These are phyloP conservation scores for Aspergillus leporis DNA, from an alignment of 495 filamentous ascomycete genomes.

Conservation along the genomic window DNA sequence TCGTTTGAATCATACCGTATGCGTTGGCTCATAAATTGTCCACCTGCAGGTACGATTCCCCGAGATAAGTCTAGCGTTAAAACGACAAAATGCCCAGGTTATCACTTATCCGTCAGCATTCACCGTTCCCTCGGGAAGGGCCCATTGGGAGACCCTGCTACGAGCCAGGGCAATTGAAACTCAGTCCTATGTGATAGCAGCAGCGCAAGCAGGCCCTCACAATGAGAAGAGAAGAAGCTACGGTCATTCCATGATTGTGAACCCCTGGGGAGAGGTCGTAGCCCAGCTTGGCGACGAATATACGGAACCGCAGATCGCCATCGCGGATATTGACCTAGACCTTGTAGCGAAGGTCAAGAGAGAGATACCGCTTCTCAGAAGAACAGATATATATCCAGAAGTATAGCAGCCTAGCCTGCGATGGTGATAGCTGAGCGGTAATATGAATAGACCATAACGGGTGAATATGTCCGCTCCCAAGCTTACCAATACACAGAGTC, in stretches of 20 bases:
- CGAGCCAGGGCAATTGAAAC: slow-evolving; percentile 86
- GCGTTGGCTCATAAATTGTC: not conserved
- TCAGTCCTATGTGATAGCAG: slow-evolving; percentile 82
- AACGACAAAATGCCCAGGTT: slow-evolving; percentile 67
- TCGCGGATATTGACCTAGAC: slow-evolving; percentile 52
- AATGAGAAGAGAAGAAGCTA: slow-evolving; percentile 81
- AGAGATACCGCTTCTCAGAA: slow-evolving; percentile 64
- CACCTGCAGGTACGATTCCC: slow-evolving; percentile 68
- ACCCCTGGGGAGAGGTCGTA: slow-evolving; percentile 83
- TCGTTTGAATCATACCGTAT: not conserved
- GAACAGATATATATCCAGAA: slow-evolving; percentile 64
- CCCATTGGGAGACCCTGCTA: slow-evolving; percentile 82
- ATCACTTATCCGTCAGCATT: slow-evolving; percentile 91
- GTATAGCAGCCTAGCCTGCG: slow-evolving; percentile 32
- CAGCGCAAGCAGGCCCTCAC: slow-evolving; percentile 80
- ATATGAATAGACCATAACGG: not conserved
- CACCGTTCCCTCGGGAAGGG: slow-evolving; percentile 80
- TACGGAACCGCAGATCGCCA: slow-evolving; percentile 52
- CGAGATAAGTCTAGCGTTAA: slow-evolving; percentile 68
- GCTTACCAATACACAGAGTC: not conserved
- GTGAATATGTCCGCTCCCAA: not conserved
- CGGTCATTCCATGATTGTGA: slow-evolving; percentile 84
- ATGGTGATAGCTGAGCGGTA: not conserved
- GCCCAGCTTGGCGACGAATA: slow-evolving; percentile 58
- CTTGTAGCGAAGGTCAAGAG: slow-evolving; percentile 52